A percentile compares a stretch with the other conserved stretches of the same genome.
Evolutionary conservation across 2,329 filamentous ascomycete genomes (phyloP).

Genomic region (Aspergillus sp.): DNA sequence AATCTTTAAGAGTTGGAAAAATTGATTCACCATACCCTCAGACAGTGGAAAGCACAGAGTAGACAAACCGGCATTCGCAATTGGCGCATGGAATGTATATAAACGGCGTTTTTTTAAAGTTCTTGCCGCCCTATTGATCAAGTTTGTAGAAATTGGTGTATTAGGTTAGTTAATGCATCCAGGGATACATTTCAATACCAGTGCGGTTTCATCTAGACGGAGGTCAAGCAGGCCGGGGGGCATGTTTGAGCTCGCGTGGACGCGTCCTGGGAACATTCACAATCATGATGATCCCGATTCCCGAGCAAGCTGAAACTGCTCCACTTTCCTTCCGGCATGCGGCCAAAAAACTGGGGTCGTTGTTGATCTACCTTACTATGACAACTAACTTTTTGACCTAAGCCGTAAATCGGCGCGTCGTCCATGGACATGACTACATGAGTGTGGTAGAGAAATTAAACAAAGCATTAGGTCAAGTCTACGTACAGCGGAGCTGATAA

Average conservation of each 20-base stretch:
- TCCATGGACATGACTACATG: too few species aligned
- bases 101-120: slow-evolving; percentile 19
- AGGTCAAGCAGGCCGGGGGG: not conserved
- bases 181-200: slow-evolving; percentile 1
- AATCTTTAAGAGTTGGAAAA: slow-evolving; percentile 41
- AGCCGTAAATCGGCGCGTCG: not conserved
- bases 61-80: slow-evolving; percentile 3
- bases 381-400: not conserved
- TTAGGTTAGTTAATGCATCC: slow-evolving; percentile 5
- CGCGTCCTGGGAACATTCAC: not conserved
- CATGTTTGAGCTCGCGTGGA: not conserved
- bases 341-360: not conserved
- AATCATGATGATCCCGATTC: not conserved
- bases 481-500: too few species aligned
- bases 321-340: not conserved
- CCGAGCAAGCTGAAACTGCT: slow-evolving; percentile 3
- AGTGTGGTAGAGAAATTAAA: too few species aligned
- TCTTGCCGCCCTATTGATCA: slow-evolving; percentile 11
- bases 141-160: slow-evolving; percentile 11
- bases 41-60: not conserved
- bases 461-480: too few species aligned
- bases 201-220: not conserved
- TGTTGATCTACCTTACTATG: not conserved
- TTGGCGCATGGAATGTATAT: slow-evolving; percentile 17
- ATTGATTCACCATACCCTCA: not conserved